A percentile compares a stretch with the other conserved stretches of the same genome.
phyloP scores from a whole-genome alignment of 371 early-diverging fungal species.

The Capillidium rhysosporum region DNA sequence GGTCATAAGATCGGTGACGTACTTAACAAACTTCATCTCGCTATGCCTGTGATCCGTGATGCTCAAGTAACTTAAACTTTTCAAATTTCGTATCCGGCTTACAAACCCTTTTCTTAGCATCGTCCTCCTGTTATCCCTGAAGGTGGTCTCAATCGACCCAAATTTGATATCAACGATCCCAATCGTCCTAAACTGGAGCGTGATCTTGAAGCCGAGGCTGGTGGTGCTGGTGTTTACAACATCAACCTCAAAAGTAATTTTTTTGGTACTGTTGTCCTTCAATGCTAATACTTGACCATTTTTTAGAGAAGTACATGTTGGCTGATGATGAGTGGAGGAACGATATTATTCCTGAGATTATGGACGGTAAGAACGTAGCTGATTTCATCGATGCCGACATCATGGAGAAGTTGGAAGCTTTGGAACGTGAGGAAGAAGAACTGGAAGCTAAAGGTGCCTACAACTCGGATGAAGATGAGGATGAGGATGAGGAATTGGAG shows the following conservation, averaged over 20 bases:
- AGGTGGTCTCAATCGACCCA: conserved; percentile 35
- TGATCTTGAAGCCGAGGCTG: conserved; percentile 75
- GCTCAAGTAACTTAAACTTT: conserved; percentile 21
- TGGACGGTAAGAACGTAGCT: conserved; percentile 98
- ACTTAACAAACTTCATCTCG: conserved; percentile 86
- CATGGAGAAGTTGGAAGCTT: conserved; percentile 80
- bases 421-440: conserved; percentile 94
- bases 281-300: no score
- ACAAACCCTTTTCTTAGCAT: conserved; percentile 10
- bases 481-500: conserved; percentile 49
- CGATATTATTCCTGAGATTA: conserved; percentile 98
- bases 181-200: conserved; percentile 63
- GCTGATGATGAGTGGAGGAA: conserved; percentile 88
- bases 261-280: no score
- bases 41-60: conserved; percentile 74
- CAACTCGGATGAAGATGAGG: conserved; percentile 49
- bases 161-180: conserved; percentile 66
- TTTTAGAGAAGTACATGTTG: conserved; percentile 45
- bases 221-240: conserved; percentile 93
- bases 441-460: conserved; percentile 86
- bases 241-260: conserved; percentile 57
- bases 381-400: conserved; percentile 99
- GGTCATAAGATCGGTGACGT: conserved; percentile 77
- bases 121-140: conserved; percentile 80
- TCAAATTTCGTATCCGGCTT: background rate